These are phyloP conservation scores for Austropuccinia psidii DNA, from an alignment of 1,284 basidiomycete genomes.

Conservation along the genomic window DNA sequence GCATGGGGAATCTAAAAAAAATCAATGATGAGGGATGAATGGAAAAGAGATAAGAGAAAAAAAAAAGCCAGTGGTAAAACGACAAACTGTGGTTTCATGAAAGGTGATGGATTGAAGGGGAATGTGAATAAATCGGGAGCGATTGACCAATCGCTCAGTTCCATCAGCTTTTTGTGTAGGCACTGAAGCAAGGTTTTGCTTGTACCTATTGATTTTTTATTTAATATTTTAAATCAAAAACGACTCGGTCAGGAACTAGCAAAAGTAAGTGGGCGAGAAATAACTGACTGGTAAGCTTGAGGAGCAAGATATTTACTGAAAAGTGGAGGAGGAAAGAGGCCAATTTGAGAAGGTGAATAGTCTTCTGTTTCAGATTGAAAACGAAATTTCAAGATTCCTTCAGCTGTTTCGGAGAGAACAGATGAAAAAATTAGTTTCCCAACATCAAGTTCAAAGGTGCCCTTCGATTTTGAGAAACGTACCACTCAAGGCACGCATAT, in stretches of 20 bases:
- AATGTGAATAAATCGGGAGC: neutral
- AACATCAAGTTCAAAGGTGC: neutral
- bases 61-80: neutral
- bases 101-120: conserved; percentile 10
- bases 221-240: neutral
- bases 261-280: neutral
- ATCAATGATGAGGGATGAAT: neutral
- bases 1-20: neutral
- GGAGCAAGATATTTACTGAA: conserved; percentile 71
- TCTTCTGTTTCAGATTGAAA: conserved; percentile 63
- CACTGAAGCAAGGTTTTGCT: conserved; percentile 2
- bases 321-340: conserved; percentile 70
- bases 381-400: conserved; percentile 60
- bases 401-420: conserved; percentile 52
- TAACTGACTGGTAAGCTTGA: conserved; percentile 62
- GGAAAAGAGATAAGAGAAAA: neutral
- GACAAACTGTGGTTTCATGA: conserved; percentile 7
- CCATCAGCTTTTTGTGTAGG: neutral
- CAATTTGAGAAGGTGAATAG: conserved; percentile 55
- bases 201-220: neutral
- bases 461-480: conserved; percentile 37
- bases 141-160: conserved; percentile 14
- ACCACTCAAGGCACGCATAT: conserved; percentile 76
- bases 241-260: neutral
- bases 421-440: neutral